Conservation (phyloP, 306 rosid genomes). For the Begonia masoniana region DNA sequence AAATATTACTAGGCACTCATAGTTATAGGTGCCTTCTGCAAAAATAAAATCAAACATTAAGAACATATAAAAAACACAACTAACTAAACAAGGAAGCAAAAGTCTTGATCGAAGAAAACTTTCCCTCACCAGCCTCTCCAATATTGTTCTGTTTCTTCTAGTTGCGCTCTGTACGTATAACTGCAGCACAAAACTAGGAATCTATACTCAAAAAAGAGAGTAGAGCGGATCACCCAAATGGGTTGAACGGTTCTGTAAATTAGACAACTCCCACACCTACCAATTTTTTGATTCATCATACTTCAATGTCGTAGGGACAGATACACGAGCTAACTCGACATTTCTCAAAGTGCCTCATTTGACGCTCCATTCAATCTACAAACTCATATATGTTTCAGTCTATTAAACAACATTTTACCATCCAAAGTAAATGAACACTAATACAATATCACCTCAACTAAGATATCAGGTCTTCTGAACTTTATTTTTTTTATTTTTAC, state of each 20-base stretch:
- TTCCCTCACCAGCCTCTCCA: constrained; percentile 86
- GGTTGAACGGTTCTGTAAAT: constrained; percentile 3
- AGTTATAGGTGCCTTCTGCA: too few species aligned
- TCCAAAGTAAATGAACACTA: constrained; percentile 6
- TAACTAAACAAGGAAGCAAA: too few species aligned
- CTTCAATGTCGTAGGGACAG: constrained; percentile 70
- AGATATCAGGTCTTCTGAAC: not conserved
- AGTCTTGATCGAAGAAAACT: too few species aligned
- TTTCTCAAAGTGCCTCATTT: constrained; percentile 77
- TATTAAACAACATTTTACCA: constrained; percentile 10
- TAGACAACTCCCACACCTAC: constrained; percentile 26
- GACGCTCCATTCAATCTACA: constrained; percentile 86
- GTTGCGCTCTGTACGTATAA: constrained; percentile 55
- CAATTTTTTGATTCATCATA: constrained; percentile 84
- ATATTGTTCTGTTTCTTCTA: constrained; percentile 84
- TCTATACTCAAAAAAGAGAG: constrained; percentile 4
- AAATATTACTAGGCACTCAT: not conserved
- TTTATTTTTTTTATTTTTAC: too few species aligned
- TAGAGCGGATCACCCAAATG: constrained; percentile 11
- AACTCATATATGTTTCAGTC: constrained; percentile 9
- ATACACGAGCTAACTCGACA: constrained; percentile 80
- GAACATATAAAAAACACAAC: not conserved
- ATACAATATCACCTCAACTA: constrained; percentile 13
- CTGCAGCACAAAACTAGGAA: constrained; percentile 49
- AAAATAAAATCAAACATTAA: not conserved